Evolutionary conservation across 2,329 filamentous ascomycete species (phyloP), one percentile per base, ranked within the genome.

Genomic region (Botryotinia narcissicola): DNA sequence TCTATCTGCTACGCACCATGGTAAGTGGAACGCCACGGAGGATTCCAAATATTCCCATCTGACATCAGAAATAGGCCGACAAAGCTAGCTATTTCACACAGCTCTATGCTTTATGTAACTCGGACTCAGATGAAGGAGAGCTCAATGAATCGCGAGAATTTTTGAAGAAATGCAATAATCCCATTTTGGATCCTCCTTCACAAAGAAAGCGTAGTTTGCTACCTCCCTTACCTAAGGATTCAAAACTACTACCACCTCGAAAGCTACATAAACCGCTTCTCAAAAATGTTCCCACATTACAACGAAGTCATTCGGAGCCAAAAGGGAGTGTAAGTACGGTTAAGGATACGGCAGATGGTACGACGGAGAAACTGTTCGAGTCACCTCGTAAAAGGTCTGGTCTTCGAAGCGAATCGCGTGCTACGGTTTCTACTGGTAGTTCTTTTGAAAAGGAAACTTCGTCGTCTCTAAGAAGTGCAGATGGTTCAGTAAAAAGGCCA

Each of bases 221-320:
- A 83, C 83, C 74, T 84, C 82, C 14, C 78, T 75, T 63, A 84
- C 82, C 63, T 83, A 76, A 40, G n/a, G 48, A 71, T 18, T 25
- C 59, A 35, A 70, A 60, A 32, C 7, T 51, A 6, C 25, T 46
- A 37, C 35, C 46, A 25, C 60, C 64, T 46, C 70, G 35, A 59
- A 59, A 69, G 57, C 60, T 60, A 29, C 46, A 71, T 42, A 73
- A 40, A 46, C n/a, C 48, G 18, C 66, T 68, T 42, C 42, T 70
- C 8, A 77, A 72, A 61, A 79, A 76, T 48, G 46, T 76, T 18
- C 74, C 78, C n/a, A 51, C 59, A 7, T 73, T 80, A 25, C 77
- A 75, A 59, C 73, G 76, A 61, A 77, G 74, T 44, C 74, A 63
- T 14, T 80, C 79, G 29, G 77, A 75, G 32, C 79, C 79, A 51